Base-by-base conservation (phyloP, 352 stramenopile genomes). In the Phytopythium delawarense region DNA sequence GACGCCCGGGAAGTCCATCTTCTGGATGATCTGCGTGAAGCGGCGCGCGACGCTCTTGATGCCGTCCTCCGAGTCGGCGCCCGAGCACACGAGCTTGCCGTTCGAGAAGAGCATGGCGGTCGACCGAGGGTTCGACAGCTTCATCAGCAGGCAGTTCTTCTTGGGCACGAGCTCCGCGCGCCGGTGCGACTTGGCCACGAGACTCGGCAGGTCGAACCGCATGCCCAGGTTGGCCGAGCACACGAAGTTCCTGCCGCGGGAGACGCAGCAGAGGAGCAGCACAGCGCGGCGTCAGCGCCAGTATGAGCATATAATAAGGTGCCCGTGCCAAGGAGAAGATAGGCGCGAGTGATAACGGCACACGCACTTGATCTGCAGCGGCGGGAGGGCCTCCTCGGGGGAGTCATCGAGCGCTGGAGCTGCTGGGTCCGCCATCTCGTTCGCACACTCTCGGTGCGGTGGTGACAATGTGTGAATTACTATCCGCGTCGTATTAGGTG, bases 91-190 rank as follows among this genome's bases (percentile, higher is more conserved):
- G 44, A 94, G 68, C 58, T 94, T 94, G 63, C 86, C 86, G 50
- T 91, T 92, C 35, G 81, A 74, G 55, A 92, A 94, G 39, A 94
- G 79, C 84, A 94, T 92, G 44, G 86, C 86, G 3, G 83, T 93
- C 23, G 83, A 74, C 42, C 76, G 78, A n/a, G 83, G 85, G 35
- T 72, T 64, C 44, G 77, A 49, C 42, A 94, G 67, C 68, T 94
- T 94, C 77, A 94, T 89, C 13, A 94, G 62, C 20, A 94, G 75
- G 58, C 86, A 94, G 70, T 94, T 94, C 59, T 92, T 91, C 75
- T 92, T 94, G 25, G 85, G 81, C 32, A 91, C 81, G 35, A 92
- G 73, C 72, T 94, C 86, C 9, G 84, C 83, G 25, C 69, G 71
- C 57, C 81, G 79, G 51, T 90, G 79, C 18, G 86, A 92, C 70